Base-by-base conservation (phyloP, 202 grass and related monocot genomes). In the Panicum hallii region DNA sequence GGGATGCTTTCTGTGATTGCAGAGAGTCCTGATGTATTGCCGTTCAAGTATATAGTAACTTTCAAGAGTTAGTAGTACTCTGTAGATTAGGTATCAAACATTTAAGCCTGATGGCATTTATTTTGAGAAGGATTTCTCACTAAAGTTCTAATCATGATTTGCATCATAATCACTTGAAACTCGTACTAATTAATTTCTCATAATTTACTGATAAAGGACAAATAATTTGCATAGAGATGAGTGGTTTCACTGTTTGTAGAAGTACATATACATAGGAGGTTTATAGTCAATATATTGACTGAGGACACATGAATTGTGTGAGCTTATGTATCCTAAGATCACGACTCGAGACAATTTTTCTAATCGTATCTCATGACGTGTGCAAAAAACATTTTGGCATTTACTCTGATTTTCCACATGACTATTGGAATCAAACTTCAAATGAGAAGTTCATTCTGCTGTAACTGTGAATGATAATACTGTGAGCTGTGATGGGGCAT, bases 361-460 rank as follows among this genome's bases (percentile, higher is more conserved):
- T 38, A 67, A 53, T 41, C 20, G 32, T 67, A 66, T 75, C 34
- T 34, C n/a, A 66, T 41, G n/a, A 26, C 1, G 7, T 2, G 4
- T 40, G 7, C 50, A 45, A 26, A 83, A 83, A 67, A 40, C 15
- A 34, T 73, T 3, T 16, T 44, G 17, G 19, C 9, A 2, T 70
- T 34, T 62, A 53, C 55, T 30, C 47, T 16, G 20, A 52, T 63
- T 85, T 79, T 53, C 15, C 36, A 66, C 9, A 40, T 19, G 63
- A 36, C 32, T 46, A 14, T 4, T 13, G 52, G 55, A 58, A 82
- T 62, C 52, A 54, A 57, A 84, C 53, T 23, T 26, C 5, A 53
- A 16, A 60, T 60, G 54, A 8, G 54, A 57, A 57, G 9, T 53
- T 19, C 20, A 19, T 79, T 86, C 46, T 63, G 67, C 13, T 67